A percentile compares a stretch with the other conserved stretches of the same genome.
phyloP scores from a whole-genome alignment of 495 filamentous ascomycete species.

The Aspergillus egyptiacus region DNA sequence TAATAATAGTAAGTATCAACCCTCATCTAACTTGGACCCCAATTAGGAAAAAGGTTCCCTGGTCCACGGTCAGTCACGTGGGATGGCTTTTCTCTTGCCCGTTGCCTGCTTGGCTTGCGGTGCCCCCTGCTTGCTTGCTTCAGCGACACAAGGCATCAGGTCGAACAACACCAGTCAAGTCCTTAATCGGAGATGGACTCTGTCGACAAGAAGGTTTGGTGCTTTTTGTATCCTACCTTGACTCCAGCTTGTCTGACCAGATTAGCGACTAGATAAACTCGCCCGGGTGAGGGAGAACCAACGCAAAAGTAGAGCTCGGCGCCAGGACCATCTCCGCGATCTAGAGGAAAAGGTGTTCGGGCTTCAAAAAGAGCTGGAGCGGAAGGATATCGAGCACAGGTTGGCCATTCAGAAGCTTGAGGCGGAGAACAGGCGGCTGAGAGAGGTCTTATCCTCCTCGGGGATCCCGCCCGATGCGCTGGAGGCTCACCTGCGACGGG shows the following conservation, averaged over 20 bases:
- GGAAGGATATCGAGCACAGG: constrained; percentile 34
- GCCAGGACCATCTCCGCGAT: constrained; percentile 68
- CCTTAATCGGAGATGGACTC: too few species aligned
- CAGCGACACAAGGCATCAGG: too few species aligned
- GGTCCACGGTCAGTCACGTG: too few species aligned
- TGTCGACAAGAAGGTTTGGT: constrained; percentile 7
- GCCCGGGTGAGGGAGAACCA: constrained; percentile 69
- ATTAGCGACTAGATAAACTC: constrained; percentile 31
- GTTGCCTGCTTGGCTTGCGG: too few species aligned
- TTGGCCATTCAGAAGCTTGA: constrained; percentile 33
- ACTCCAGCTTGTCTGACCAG: constrained; percentile 10
- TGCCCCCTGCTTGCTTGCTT: too few species aligned
- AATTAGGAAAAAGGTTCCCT: too few species aligned
- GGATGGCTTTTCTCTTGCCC: too few species aligned
- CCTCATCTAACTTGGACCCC: too few species aligned
- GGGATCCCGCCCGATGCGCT: constrained; percentile 25
- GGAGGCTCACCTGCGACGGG: constrained; percentile 28
- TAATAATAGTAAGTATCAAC: too few species aligned
- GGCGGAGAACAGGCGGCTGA: constrained; percentile 34
- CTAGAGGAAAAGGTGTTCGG: constrained; percentile 59
- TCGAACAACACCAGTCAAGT: too few species aligned
- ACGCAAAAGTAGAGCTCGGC: constrained; percentile 66
- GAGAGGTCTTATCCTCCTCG: constrained; percentile 20
- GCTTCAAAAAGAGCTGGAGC: constrained; percentile 44
- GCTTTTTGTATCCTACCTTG: neutral